Base-by-base conservation (phyloP, 306 rosid species). In the Canavalia ensiformis region DNA sequence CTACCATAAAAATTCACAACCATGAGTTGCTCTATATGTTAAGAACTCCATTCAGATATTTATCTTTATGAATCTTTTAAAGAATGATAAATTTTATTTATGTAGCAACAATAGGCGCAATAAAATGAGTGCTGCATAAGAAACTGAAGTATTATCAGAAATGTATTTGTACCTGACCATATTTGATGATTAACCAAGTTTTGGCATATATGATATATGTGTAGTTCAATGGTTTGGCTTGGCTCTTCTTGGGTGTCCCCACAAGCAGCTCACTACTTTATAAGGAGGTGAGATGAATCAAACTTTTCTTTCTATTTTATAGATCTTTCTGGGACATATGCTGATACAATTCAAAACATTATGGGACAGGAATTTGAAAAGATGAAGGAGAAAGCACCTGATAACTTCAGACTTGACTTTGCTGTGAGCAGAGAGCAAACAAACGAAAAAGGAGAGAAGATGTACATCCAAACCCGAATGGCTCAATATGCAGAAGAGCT, bases 161-260 rank as follows among this genome's bases (percentile, higher is more conserved):
- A 18, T 58, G 49, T 50, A 41, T 57, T 45, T 74, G 47, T 55
- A 71, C 65, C 0, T 31, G 52, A 47, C 41, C 37, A 55, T 72
- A 28, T 77, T 74, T 42, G 70, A 66, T 72, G 12, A 66, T 34
- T 79, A 56, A 84, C 79, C 11, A 54, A 58, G 52, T 52, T 33
- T 57, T 63, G 68, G 64, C 78, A 71, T 34, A 10, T 37, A 12
- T 73, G 76, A 50, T 51, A 6, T 13, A 6, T 13, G 4, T 77
- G 83, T 70, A 95, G 99, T 95, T 90, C 89, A 93, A 95, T 75
- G 99, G 99, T 63, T 88, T 95, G 92, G 99, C 98, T 31, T 95
- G 99, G 99, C 99, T 95, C 59, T 95, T 93, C 92, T 86, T 95
- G 90, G 99, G 99, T 73, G 99, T 95, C 18, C 99, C 99, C 52